Evolutionary conservation across 352 stramenopile species (phyloP), one percentile per base, ranked within the genome.

Genomic region (Pythium angustatum): DNA sequence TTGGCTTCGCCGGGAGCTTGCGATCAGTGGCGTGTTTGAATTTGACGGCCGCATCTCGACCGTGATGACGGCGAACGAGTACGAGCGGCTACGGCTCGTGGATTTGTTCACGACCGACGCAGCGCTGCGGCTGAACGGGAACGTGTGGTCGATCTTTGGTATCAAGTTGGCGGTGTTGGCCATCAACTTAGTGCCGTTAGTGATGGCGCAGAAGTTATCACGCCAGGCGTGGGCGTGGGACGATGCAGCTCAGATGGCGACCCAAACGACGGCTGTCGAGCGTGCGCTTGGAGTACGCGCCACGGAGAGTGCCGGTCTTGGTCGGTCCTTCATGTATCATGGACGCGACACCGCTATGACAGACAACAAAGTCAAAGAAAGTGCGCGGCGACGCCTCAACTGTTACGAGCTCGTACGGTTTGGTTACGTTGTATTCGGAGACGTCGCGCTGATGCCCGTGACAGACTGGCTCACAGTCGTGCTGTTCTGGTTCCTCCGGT

Each of bases 101-200:
- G 72, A 85, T 27, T 79, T 84, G n/a, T 76, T 87, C 48, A 71
- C 59, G 12, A 68, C 64, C 4, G 43, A 69, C 41, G 54, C 69
- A 24, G 65, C 65, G 0, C 57, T 78, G 14, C 67, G 60, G 0
- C 51, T 84, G 40, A 64, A 79, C 22, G 78, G 75, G 22, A 73
- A 68, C 58, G 52, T 78, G 49, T 58, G 41, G 21, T 53, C 71
- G 55, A 75, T 85, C 15, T 79, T 81, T 24, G 26, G 54, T 11
- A 44, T 81, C 33, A 87, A 87, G 43, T 10, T 85, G 19, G 66
- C 55, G 6, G 27, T 83, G 15, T 58, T 85, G 12, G 70, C 41
- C 0, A 33, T 81, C 51, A 84, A 76, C 38, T 44, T 75, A 0
- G 27, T 82, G 31, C 73, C 75, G 27, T 44, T 87, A 2, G 17